Base-by-base conservation (phyloP, 2,329 filamentous ascomycete genomes). In the Colletotrichum filicis region DNA sequence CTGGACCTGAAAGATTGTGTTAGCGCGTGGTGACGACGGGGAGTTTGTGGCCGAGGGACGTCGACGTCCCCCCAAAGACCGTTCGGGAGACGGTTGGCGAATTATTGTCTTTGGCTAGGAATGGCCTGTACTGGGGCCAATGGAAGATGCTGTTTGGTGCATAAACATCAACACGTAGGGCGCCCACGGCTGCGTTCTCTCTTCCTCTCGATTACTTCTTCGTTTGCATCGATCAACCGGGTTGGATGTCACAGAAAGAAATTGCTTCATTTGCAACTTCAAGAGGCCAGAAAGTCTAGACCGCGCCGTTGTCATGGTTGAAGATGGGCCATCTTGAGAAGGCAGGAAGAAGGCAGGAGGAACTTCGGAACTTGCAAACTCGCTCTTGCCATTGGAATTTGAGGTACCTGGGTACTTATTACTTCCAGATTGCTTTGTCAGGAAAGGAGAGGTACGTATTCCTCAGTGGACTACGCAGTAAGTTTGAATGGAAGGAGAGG, bases 31-130 rank as follows among this genome's bases (percentile, higher is more conserved):
- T 35, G 52, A 63, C n/a, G 65, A 68, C 42, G 65, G 49, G 30
- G 30, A 68, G 16, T 46, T 68, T 49, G 59, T 49, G 59, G 59
- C 52, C 26, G 35, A 68, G 69, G 52, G 42, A 30, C 64, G 28
- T 42, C 57, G 16, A 24, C 26, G 46, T 65, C 9, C n/a, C 32
- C 58, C 37, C 32, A 35, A 35, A 35, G 19, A 30, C 65, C 68
- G 35, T 61, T 49, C 24, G 52, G 53, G 56, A 65, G 56, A 65
- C 22, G 24, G 68, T n/a, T 53, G 53, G 61, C 42, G 35, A 6
- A 30, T 16, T 22, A 35, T 49, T 35, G 56, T 30, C 11, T 32
- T 19, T 19, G 14, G 56, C 52, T 55, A 61, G 22, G 59, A 61
- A 49, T 55, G 16, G 22, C 56, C 60, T 65, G 26, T 9, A 28